Conservation (phyloP, 176 grass and related monocot species). For the Miscanthus lutarioriparius region DNA sequence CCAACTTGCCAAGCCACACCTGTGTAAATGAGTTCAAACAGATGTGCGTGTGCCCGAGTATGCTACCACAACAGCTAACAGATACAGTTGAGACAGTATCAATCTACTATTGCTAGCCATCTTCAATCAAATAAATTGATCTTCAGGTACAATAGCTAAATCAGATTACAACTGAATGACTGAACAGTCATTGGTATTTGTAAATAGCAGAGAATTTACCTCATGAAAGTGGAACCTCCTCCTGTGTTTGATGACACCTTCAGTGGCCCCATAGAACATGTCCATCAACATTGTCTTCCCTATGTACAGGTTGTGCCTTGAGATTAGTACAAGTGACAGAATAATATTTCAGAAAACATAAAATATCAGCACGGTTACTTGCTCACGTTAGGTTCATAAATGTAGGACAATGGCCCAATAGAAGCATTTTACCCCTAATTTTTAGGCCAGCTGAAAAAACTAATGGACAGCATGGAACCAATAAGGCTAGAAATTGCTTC, state of each 20-base stretch:
- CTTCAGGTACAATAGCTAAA: neutral
- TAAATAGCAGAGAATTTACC: constrained; percentile 47
- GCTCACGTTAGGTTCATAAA: neutral
- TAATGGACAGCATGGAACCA: neutral
- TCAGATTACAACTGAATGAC: neutral
- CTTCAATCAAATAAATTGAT: neutral
- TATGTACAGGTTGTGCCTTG: constrained; percentile 28
- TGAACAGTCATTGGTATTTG: neutral
- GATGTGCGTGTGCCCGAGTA: neutral
- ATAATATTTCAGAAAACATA: neutral
- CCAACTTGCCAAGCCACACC: neutral
- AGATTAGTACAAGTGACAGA: constrained; percentile 11
- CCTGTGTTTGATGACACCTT: constrained; percentile 86
- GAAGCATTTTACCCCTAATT: neutral
- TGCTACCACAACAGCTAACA: neutral
- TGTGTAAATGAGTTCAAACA: constrained; percentile 3
- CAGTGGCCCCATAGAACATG: constrained; percentile 87
- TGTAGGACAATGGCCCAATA: neutral
- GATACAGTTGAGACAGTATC: neutral
- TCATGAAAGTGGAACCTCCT: constrained; percentile 96
- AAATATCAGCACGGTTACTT: neutral
- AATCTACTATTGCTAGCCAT: neutral
- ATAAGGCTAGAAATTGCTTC: constrained; percentile 1
- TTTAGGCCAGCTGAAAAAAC: neutral
- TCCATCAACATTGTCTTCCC: constrained; percentile 99